Evolutionary conservation across 2,329 filamentous ascomycete species (phyloP).

Genomic region (Penicillium sp.): DNA sequence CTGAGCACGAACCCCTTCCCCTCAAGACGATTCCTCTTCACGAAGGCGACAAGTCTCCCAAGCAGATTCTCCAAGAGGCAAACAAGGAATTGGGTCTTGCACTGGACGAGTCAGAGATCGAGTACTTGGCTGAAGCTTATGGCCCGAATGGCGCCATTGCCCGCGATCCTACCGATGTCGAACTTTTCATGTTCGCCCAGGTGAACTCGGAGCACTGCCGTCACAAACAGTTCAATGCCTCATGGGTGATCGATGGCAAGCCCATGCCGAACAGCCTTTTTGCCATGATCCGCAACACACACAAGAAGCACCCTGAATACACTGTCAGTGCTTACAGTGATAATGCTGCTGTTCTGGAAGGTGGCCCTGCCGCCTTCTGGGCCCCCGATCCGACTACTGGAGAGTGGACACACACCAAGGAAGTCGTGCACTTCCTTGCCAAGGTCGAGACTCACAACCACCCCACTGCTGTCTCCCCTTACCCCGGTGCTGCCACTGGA

Average conservation of each 20-base stretch:
- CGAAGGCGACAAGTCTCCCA: constrained; percentile 63
- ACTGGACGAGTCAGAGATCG: constrained; percentile 84
- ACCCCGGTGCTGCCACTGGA: constrained; percentile 89
- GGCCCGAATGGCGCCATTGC: constrained; percentile 61
- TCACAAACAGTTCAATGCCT: constrained; percentile 93
- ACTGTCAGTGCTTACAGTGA: constrained; percentile 97
- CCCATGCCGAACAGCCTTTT: constrained; percentile 81
- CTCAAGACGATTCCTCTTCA: constrained; percentile 77
- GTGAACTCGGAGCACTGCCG: constrained; percentile 96
- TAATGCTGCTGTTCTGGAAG: constrained; percentile 90
- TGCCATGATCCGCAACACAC: constrained; percentile 94
- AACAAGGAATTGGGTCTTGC: constrained; percentile 84
- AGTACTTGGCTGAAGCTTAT: constrained; percentile 88
- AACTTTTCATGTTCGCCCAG: constrained; percentile 99
- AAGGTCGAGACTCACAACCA: constrained; percentile 99
- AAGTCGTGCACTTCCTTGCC: constrained; percentile 81
- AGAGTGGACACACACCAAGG: constrained; percentile 83
- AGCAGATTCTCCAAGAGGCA: constrained; percentile 75
- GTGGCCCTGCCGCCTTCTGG: constrained; percentile 75
- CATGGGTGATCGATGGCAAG: constrained; percentile 90
- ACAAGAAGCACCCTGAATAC: constrained; percentile 72
- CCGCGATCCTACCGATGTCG: constrained; percentile 77
- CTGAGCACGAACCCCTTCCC: constrained; percentile 64
- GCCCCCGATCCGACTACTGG: constrained; percentile 83
- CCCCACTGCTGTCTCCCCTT: constrained; percentile 92